Base-by-base conservation (phyloP, 1,284 basidiomycete genomes). In the Volvariella volvacea region DNA sequence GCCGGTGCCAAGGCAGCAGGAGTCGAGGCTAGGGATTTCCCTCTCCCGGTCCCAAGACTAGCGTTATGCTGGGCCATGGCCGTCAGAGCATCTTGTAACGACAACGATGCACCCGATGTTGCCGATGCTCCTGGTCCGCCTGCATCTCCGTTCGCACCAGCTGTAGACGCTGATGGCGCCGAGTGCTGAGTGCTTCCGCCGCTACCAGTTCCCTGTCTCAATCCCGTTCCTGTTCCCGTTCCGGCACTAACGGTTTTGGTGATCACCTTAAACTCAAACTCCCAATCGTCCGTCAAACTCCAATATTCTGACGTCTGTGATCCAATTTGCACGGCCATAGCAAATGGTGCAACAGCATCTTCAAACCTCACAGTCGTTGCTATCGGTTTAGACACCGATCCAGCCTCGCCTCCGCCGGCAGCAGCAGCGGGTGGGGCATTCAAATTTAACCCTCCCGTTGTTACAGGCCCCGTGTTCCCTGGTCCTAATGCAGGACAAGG, bases 251-350 rank as follows among this genome's bases (percentile, higher is more conserved):
- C 2, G 55, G 47, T n/a, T 48, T 42, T 3, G 59, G 50, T 21
- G 53, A 41, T 8, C n/a, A n/a, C n/a, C 65, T 65, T 32, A 71
- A 76, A 74, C 48, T 72, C 74, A 51, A 76, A 78, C 19, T 78
- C 72, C 73, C 78, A 88, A 44, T 82, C 78, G 49, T 89, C 83
- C 1, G 83, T 83, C 1, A 83, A 70, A 22, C 74, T 70, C 82
- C 83, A 89, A 52, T 65, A 80, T 8, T 63, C 64, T 21, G 78
- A 73, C 2, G 88, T 53, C 28, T 66, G 65, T 0, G 77, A 70
- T 0, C 78, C 83, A 22, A 83, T 80, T 53, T 88, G 77, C 7
- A 88, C 62, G 4, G 84, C 85, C 9, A 83, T 61, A 1, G 79
- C 76, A 57, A 74, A 87, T 1, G 86, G 72, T 1, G 74, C 70